Percentiles rank a stretch among this genome's conserved stretches.
Conservation (phyloP, 805 yeast genomes). For the Blastobotrys attinorum region DNA sequence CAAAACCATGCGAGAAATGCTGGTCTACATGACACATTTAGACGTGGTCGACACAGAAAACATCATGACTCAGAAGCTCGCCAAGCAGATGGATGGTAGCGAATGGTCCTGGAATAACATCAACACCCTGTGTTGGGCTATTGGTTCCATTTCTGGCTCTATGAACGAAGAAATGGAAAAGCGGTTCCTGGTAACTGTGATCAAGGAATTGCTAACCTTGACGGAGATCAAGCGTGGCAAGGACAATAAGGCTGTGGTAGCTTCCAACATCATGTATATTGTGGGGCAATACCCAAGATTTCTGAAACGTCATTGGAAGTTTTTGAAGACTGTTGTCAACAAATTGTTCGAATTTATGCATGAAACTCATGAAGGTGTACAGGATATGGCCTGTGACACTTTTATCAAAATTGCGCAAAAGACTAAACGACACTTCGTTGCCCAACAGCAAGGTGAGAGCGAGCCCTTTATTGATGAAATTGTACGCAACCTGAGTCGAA, state of each 20-base stretch:
- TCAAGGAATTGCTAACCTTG: slow-evolving; percentile 81
- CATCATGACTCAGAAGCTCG: slow-evolving; percentile 86
- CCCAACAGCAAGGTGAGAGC: slow-evolving; percentile 72
- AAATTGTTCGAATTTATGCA: slow-evolving; percentile 98
- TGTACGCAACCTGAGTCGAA: slow-evolving; percentile 69
- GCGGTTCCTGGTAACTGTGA: slow-evolving; percentile 84
- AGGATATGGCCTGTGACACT: slow-evolving; percentile 99
- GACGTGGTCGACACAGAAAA: slow-evolving; percentile 90
- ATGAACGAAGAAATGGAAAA: slow-evolving; percentile 98
- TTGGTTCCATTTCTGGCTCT: slow-evolving; percentile 97
- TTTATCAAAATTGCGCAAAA: slow-evolving; percentile 91
- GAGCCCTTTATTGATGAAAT: slow-evolving; percentile 92
- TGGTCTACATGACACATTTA: slow-evolving; percentile 91
- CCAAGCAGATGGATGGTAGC: slow-evolving; percentile 87
- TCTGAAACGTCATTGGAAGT: slow-evolving; percentile 96
- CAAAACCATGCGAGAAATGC: slow-evolving; percentile 90
- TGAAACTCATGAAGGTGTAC: slow-evolving; percentile 99
- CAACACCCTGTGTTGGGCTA: slow-evolving; percentile 98
- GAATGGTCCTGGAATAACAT: slow-evolving; percentile 99
- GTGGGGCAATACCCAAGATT: slow-evolving; percentile 99
- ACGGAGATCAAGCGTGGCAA: slow-evolving; percentile 97
- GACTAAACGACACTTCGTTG: slow-evolving; percentile 92
- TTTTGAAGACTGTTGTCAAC: slow-evolving; percentile 88
- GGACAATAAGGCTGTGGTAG: slow-evolving; percentile 97
- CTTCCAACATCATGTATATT: slow-evolving; percentile 98